Evolutionary conservation across 257 asterid genomes (phyloP).

Genomic region (Gardenia jasminoides): DNA sequence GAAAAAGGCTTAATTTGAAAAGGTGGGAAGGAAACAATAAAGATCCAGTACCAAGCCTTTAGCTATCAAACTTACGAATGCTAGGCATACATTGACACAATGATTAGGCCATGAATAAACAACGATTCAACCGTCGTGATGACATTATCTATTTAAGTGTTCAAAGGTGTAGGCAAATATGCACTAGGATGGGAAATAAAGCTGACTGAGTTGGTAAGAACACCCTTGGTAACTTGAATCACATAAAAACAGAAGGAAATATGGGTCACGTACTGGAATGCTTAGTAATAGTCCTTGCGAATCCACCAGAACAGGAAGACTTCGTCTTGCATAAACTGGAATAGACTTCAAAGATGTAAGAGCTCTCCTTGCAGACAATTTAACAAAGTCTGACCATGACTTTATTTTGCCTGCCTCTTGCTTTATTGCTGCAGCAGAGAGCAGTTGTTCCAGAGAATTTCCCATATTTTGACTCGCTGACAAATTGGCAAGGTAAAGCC

Average conservation of each 20-base stretch:
- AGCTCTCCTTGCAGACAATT: constrained; percentile 58
- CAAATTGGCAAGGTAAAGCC: constrained; percentile 65
- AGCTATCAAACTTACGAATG: not conserved
- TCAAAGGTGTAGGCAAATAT: not conserved
- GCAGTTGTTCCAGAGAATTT: constrained; percentile 18
- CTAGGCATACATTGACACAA: not conserved
- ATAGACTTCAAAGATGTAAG: constrained; percentile 57
- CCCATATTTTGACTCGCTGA: constrained; percentile 30
- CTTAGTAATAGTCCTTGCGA: constrained; percentile 61
- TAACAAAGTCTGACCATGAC: constrained; percentile 39
- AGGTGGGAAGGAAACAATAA: not conserved
- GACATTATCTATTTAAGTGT: not conserved
- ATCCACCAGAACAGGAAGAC: constrained; percentile 71
- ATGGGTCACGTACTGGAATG: constrained; percentile 58
- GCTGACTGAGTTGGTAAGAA: not conserved
- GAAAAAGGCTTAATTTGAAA: not conserved
- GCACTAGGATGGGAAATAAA: not conserved
- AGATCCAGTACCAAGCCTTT: not conserved
- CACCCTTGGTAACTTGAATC: not conserved
- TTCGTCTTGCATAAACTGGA: constrained; percentile 79
- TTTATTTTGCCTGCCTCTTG: constrained; percentile 17
- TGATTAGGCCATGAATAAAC: not conserved
- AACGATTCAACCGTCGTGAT: too few species aligned
- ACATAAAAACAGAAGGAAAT: constrained; percentile 13
- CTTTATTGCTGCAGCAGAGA: constrained; percentile 9